Conservation (phyloP, 2,329 filamentous ascomycete species). For the Aspergillus sp. region DNA sequence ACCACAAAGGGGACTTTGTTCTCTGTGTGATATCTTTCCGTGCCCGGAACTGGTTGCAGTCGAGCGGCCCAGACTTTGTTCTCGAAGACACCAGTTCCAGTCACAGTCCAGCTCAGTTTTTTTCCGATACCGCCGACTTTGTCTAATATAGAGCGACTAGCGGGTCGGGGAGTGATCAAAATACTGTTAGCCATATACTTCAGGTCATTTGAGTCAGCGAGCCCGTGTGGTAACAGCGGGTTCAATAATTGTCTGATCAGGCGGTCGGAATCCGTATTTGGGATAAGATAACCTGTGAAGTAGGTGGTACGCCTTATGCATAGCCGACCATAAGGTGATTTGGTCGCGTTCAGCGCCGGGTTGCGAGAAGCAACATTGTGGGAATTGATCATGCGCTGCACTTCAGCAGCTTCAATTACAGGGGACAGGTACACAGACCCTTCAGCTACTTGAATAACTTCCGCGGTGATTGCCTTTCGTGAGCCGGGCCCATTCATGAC, state of each 20-base stretch:
- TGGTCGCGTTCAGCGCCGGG: slow-evolving; percentile 34
- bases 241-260: slow-evolving; percentile 61
- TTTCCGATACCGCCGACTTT: slow-evolving; percentile 85
- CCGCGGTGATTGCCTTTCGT: slow-evolving; percentile 67
- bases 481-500: slow-evolving; percentile 42
- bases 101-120: slow-evolving; percentile 81
- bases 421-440: slow-evolving; percentile 72
- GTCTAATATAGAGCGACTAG: slow-evolving; percentile 68
- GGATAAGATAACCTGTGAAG: slow-evolving; percentile 89
- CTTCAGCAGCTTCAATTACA: slow-evolving; percentile 73
- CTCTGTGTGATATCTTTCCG: slow-evolving; percentile 72
- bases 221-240: slow-evolving; percentile 61
- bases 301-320: slow-evolving; percentile 83
- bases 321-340: slow-evolving; percentile 52
- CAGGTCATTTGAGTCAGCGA: slow-evolving; percentile 66
- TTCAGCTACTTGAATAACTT: slow-evolving; percentile 86
- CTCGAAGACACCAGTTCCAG: slow-evolving; percentile 71
- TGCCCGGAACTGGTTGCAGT: slow-evolving; percentile 69
- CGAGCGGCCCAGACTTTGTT: slow-evolving; percentile 85
- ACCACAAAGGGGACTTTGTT: slow-evolving; percentile 77
- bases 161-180: slow-evolving; percentile 78
- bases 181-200: slow-evolving; percentile 87
- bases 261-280: slow-evolving; percentile 67
- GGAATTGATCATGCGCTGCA: slow-evolving; percentile 84
- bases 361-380: slow-evolving; percentile 62